Percentiles rank a stretch among this genome's conserved stretches.
Conservation (phyloP, 352 stramenopile species). For the Plasmopara muralis region DNA sequence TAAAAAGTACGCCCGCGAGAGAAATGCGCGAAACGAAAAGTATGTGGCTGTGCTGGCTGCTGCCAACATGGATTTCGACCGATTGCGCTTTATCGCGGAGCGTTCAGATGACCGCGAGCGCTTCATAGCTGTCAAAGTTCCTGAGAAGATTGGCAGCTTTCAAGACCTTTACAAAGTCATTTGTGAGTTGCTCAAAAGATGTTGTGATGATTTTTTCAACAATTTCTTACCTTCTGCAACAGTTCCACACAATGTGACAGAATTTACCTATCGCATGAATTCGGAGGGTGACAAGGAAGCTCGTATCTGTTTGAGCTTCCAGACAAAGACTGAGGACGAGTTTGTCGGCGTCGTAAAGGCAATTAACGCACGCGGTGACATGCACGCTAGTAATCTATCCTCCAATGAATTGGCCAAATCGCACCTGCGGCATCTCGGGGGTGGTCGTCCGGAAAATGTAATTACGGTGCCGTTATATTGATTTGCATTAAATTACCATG, state of each 20-base stretch:
- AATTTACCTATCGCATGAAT: slow-evolving; percentile 96
- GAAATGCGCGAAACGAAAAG: slow-evolving; percentile 53
- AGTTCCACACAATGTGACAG: slow-evolving; percentile 87
- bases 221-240: slow-evolving; percentile 1
- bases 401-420: slow-evolving; percentile 95
- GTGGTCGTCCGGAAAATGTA: slow-evolving; percentile 78
- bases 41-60: slow-evolving; percentile 94
- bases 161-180: slow-evolving; percentile 71
- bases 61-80: slow-evolving; percentile 99
- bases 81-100: slow-evolving; percentile 90
- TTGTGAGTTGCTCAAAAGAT: slow-evolving; percentile 31
- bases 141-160: slow-evolving; percentile 92
- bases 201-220: no score
- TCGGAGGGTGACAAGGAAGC: slow-evolving; percentile 67
- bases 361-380: slow-evolving; percentile 75
- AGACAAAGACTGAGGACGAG: slow-evolving; percentile 74
- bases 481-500: background rate
- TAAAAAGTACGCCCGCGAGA: slow-evolving; percentile 88
- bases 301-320: slow-evolving; percentile 95
- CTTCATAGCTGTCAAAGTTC: slow-evolving; percentile 94
- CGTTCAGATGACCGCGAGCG: slow-evolving; percentile 92
- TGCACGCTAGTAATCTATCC: slow-evolving; percentile 90
- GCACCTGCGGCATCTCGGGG: slow-evolving; percentile 94
- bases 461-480: slow-evolving; percentile 1
- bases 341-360: slow-evolving; percentile 51